Percentiles rank a stretch among this genome's conserved stretches.
These are phyloP conservation scores for Mallotus repandus DNA, from an alignment of 441 rosid species.

Conservation along the genomic window DNA sequence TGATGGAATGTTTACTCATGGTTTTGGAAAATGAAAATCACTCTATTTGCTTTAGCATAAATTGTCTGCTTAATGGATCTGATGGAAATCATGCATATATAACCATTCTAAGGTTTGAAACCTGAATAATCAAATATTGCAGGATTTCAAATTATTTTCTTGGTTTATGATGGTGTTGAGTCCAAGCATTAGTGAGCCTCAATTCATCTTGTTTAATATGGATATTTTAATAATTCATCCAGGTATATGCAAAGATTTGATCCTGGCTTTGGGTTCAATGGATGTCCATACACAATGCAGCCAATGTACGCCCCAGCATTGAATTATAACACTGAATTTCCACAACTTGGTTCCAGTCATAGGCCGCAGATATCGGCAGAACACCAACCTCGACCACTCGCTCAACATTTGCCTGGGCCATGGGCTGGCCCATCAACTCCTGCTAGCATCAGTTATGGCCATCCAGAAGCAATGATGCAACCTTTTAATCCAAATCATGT, in stretches of 20 bases:
- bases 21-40: not conserved
- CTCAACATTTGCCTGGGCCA: constrained; percentile 57
- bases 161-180: not conserved
- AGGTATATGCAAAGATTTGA: constrained; percentile 85
- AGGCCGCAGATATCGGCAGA: constrained; percentile 62
- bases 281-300: constrained; percentile 60
- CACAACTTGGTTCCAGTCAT: constrained; percentile 67
- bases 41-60: not conserved
- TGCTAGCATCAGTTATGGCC: constrained; percentile 69
- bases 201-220: constrained; percentile 4
- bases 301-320: constrained; percentile 73
- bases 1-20: not conserved
- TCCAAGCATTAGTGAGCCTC: not conserved
- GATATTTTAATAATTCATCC: constrained; percentile 11
- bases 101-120: not conserved
- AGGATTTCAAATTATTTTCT: not conserved
- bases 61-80: not conserved
- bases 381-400: constrained; percentile 51
- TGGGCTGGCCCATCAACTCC: constrained; percentile 56
- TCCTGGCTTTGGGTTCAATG: constrained; percentile 73
- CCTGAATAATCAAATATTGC: not conserved
- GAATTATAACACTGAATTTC: constrained; percentile 81
- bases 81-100: not conserved
- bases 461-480: constrained; percentile 68
- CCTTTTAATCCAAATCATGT: constrained; percentile 60